These are phyloP conservation scores for Phaseolus coccineus DNA, from an alignment of 331 rosid species.

Conservation along the genomic window DNA sequence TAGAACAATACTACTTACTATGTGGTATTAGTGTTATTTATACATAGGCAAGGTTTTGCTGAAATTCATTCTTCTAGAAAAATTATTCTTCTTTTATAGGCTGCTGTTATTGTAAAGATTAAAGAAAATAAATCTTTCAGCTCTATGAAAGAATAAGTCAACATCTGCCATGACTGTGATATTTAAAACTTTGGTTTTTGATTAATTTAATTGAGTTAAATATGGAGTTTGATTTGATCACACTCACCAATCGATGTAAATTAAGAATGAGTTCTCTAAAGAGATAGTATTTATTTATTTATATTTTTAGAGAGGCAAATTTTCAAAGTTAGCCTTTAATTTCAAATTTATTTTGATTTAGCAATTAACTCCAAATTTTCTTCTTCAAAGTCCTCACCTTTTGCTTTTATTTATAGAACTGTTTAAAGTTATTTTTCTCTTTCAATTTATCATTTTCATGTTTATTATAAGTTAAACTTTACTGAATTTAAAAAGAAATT, in stretches of 20 bases:
- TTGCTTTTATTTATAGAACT: too few species aligned
- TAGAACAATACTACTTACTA: constrained; percentile 22
- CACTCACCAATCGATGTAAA: neutral
- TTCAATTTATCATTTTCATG: too few species aligned
- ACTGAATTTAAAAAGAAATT: too few species aligned
- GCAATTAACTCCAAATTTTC: too few species aligned
- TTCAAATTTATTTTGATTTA: too few species aligned
- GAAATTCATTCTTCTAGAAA: constrained; percentile 44
- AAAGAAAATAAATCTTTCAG: constrained; percentile 35
- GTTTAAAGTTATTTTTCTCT: too few species aligned
- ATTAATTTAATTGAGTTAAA: constrained; percentile 23
- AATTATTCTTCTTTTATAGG: constrained; percentile 34
- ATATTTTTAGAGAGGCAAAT: neutral
- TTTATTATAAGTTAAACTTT: too few species aligned
- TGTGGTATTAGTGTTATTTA: constrained; percentile 24
- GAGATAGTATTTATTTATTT: neutral
- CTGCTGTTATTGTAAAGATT: constrained; percentile 43
- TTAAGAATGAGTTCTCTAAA: neutral
- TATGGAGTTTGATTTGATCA: constrained; percentile 13
- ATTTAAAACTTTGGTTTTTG: constrained; percentile 37
- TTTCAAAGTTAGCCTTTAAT: neutral
- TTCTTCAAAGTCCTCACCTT: too few species aligned
- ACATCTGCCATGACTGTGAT: constrained; percentile 23
- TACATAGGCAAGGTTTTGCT: constrained; percentile 44
- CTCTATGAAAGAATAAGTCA: constrained; percentile 44